Evolutionary conservation across 106 monocot species (phyloP).

Genomic region (Amphibolis antarctica): DNA sequence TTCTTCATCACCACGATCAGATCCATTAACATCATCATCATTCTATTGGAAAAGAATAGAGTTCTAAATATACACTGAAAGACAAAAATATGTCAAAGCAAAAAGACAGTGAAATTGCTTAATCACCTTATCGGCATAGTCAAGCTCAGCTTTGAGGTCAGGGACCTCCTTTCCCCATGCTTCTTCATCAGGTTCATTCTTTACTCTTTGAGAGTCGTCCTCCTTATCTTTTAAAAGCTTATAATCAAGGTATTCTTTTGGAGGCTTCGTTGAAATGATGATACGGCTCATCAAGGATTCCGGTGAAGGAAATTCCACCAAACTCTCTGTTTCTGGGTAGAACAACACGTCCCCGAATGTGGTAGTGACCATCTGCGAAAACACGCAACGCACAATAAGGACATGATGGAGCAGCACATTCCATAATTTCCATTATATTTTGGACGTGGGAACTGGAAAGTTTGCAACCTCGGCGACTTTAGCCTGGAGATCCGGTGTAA

Average conservation of each 20-base stretch:
- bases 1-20: conserved; percentile 1
- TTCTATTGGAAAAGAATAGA: conserved; percentile 7
- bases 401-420: not conserved
- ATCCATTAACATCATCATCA: conserved; percentile 7
- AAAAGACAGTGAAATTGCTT: not conserved
- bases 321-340: conserved; percentile 41
- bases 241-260: conserved; percentile 68
- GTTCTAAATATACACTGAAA: not conserved
- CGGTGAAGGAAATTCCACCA: conserved; percentile 70
- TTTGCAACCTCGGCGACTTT: conserved; percentile 51
- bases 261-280: conserved; percentile 81
- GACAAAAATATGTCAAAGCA: not conserved
- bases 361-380: conserved; percentile 49
- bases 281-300: conserved; percentile 51
- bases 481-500: conserved; percentile 69
- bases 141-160: conserved; percentile 47
- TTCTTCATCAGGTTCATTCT: conserved; percentile 33
- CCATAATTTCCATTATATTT: too few relatives aligned
- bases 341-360: conserved; percentile 70
- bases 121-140: conserved; percentile 45
- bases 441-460: conserved; percentile 2
- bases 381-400: not conserved
- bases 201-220: conserved; percentile 15
- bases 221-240: conserved; percentile 42
- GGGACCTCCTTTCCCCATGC: conserved; percentile 70